Conservation (phyloP, 305 asterid species). For the Rubia peregrina region DNA sequence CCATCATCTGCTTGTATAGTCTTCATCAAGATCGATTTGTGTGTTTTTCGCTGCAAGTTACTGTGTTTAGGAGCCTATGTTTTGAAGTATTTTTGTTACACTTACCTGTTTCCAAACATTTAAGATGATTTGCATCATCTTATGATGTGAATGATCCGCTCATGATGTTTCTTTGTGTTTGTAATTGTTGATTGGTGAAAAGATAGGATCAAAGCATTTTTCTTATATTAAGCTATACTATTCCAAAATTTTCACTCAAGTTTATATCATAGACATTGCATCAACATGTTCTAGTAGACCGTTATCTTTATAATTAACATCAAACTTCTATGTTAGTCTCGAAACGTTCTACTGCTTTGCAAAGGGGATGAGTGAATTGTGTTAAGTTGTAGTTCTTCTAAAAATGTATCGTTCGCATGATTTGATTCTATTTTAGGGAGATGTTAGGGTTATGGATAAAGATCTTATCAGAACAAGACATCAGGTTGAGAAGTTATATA, state of each 20-base stretch:
- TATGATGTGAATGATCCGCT: background rate
- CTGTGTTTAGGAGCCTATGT: background rate
- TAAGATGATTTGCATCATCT: background rate
- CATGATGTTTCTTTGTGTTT: background rate
- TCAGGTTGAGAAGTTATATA: constrained; percentile 77
- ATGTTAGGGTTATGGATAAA: constrained; percentile 46
- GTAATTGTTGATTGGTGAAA: background rate
- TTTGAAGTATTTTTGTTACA: background rate
- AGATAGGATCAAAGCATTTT: background rate
- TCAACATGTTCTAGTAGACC: background rate
- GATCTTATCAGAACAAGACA: constrained; percentile 53
- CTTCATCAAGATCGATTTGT: no score
- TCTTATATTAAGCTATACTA: background rate
- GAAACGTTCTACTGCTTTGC: no score
- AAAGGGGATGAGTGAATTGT: background rate
- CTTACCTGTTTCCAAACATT: background rate
- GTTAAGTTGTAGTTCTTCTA: constrained; percentile 11
- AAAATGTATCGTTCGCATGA: constrained; percentile 23
- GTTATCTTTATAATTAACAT: background rate
- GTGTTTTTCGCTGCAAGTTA: no score
- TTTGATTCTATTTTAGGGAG: constrained; percentile 36
- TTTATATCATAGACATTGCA: background rate
- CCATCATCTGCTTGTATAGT: no score
- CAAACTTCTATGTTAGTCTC: background rate
- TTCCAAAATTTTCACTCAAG: background rate